Conservation (phyloP, 768 basidiomycete species). For the Termitomyces eurrhizus region DNA sequence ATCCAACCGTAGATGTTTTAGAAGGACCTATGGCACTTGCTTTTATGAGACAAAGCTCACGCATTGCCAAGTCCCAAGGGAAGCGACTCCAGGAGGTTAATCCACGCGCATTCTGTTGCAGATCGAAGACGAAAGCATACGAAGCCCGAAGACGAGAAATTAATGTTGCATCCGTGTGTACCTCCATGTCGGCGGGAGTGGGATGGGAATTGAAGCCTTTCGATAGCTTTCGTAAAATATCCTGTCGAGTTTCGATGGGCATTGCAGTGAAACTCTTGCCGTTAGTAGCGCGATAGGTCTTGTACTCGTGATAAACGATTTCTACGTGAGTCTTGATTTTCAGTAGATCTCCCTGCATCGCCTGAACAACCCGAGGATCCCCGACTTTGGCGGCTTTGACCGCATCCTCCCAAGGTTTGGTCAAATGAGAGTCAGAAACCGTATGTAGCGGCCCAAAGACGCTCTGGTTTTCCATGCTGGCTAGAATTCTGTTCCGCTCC, state of each 20-base stretch:
- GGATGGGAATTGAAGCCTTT: slow-evolving; percentile 34
- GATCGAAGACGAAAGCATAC: slow-evolving; percentile 43
- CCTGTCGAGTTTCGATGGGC: slow-evolving; percentile 44
- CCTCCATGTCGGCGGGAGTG: slow-evolving; percentile 17
- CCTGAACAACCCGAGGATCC: slow-evolving; percentile 10
- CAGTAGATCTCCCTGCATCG: slow-evolving; percentile 30
- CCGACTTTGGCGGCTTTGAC: slow-evolving; percentile 19
- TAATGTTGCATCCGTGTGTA: slow-evolving; percentile 25
- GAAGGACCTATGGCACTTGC: slow-evolving; percentile 33
- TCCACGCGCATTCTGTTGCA: slow-evolving; percentile 8
- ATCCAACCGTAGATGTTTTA: slow-evolving; percentile 35
- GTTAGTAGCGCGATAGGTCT: slow-evolving; percentile 5
- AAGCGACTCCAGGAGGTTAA: slow-evolving; percentile 31
- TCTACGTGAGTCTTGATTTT: slow-evolving; percentile 39
- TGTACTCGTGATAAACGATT: slow-evolving; percentile 22
- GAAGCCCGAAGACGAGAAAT: slow-evolving; percentile 42
- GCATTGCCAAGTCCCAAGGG: slow-evolving; percentile 48
- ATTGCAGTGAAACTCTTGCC: slow-evolving; percentile 30
- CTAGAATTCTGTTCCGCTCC: slow-evolving; percentile 15
- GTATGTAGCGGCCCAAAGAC: slow-evolving; percentile 16
- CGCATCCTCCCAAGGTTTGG: slow-evolving; percentile 34
- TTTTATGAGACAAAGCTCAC: slow-evolving; percentile 49
- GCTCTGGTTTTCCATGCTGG: slow-evolving; percentile 11
- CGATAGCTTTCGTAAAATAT: slow-evolving; percentile 41
- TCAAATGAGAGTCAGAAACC: slow-evolving; percentile 21